Evolutionary conservation across 768 basidiomycete genomes (phyloP), one percentile per base, ranked within the genome.

Genomic region (Melanogaster broomeanus): DNA sequence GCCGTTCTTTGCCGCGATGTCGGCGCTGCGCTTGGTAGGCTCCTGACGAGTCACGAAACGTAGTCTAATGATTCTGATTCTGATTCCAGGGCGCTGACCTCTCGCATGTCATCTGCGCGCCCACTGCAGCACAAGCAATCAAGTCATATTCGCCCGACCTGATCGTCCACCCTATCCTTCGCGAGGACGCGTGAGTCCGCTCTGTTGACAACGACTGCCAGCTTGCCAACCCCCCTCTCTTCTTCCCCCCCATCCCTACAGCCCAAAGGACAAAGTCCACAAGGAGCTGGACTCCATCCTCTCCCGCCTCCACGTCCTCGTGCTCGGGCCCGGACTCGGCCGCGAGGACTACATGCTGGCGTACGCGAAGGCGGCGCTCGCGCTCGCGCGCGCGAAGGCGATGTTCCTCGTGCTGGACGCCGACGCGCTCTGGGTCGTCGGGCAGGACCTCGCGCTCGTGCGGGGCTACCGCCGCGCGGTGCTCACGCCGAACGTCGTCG

Each of bases 101-200:
- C 19, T 94, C 95, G 21, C 97, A 98, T 77, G 92, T 98, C 52
- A 96, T 98, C 49, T 99, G 97, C 72, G 87, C 95, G 6, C 96
- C 96, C 0, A 84, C 83, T 0, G 96, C 97, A 6, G 93, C 93
- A 24, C 79, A 79, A 5, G 88, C 93, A 40, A 99, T 99, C 77
- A 99, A 99, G 73, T 88, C 90, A 0, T 99, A 98, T 68, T 95
- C 92, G 4, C 94, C 94, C 2, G 95, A 99, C 70, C 73, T 99
- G 39, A 99, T 99, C 63, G 97, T 99, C 0, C 96, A 99, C 63
- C 95, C 93, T 2, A 91, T 98, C 49, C 78, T 99, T 6, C 73
- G 78, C 25, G 80, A 87, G 65, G 80, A 85, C 44, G 70, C 74
- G 85, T 90, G 68, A 53, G 85, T 71, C 48, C 37, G 10, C 22